These are phyloP conservation scores for Arthroderma uncinatum DNA, from an alignment of 2,329 filamentous ascomycete species.

Conservation along the genomic window DNA sequence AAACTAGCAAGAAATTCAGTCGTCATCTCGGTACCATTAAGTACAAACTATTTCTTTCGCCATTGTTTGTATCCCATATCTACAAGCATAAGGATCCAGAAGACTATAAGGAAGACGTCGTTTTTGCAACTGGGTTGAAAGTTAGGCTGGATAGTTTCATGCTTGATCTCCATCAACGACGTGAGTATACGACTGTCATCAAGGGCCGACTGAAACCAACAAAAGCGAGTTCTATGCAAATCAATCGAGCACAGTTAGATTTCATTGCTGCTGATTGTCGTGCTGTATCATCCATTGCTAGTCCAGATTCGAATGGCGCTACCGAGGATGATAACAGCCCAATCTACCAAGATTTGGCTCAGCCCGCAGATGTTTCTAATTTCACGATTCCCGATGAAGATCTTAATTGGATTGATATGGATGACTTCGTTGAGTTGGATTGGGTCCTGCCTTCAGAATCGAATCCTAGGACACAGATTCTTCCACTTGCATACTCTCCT, in stretches of 20 bases:
- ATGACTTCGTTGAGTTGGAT: conserved; percentile 95
- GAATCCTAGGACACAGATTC: conserved; percentile 85
- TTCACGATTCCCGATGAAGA: conserved; percentile 96
- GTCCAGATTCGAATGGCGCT: conserved; percentile 65
- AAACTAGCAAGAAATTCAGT: conserved; percentile 97
- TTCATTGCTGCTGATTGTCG: conserved; percentile 83
- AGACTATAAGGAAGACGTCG: conserved; percentile 63
- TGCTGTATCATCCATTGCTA: conserved; percentile 79
- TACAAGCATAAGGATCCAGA: conserved; percentile 97
- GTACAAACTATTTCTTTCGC: conserved; percentile 85
- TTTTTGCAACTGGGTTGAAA: conserved; percentile 92
- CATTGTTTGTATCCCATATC: conserved; percentile 88
- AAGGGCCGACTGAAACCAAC: conserved; percentile 65
- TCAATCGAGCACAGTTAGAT: conserved; percentile 88
- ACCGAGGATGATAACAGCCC: conserved; percentile 51
- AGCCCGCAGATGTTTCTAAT: conserved; percentile 57
- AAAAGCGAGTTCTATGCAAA: conserved; percentile 84
- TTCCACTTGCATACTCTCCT: conserved; percentile 86
- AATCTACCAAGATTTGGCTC: conserved; percentile 42
- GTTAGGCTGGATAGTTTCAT: conserved; percentile 94
- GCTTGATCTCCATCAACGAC: conserved; percentile 85
- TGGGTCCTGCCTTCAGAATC: conserved; percentile 87
- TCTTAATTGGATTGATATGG: conserved; percentile 96
- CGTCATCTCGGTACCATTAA: conserved; percentile 97
- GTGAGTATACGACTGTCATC: conserved; percentile 80